Evolutionary conservation across 805 yeast species (phyloP).

Genomic region (Wickerhamiella allomyrinae): DNA sequence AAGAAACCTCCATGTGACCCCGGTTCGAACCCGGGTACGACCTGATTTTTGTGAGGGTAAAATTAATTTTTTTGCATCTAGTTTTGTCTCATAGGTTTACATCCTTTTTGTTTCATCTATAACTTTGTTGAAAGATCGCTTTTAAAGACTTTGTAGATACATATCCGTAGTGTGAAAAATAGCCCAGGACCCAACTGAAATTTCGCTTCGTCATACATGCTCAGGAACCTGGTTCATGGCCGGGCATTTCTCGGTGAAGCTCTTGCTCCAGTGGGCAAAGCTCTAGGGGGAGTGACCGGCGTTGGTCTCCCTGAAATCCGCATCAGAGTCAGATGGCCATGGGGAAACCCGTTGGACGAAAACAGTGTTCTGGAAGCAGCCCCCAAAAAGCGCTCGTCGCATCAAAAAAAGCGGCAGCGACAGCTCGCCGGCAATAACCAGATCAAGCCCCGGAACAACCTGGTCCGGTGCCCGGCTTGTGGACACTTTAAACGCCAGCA

Average conservation of each 20-base stretch:
- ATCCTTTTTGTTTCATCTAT: too few species aligned
- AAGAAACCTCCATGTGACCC: constrained; percentile 10
- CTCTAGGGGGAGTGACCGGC: background rate
- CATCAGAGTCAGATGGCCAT: constrained; percentile 12
- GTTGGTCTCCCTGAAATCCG: constrained; percentile 5
- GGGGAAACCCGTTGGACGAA: constrained; percentile 27
- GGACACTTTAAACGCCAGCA: constrained; percentile 86
- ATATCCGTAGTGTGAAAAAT: too few species aligned
- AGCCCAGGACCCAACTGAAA: too few species aligned
- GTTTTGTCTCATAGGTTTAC: too few species aligned
- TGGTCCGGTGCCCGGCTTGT: constrained; percentile 90
- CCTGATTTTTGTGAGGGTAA: constrained; percentile 7
- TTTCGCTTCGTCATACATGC: constrained; percentile 1
- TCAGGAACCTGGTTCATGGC: background rate
- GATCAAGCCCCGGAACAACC: constrained; percentile 54
- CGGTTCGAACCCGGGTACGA: constrained; percentile 19
- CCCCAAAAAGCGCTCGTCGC: constrained; percentile 87
- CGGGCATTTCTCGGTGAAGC: constrained; percentile 1
- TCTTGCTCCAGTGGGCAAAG: constrained; percentile 1
- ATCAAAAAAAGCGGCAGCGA: constrained; percentile 71
- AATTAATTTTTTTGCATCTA: too few species aligned
- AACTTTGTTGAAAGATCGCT: too few species aligned
- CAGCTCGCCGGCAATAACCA: constrained; percentile 73
- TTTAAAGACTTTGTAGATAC: too few species aligned
- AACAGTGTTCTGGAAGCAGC: constrained; percentile 69